A percentile compares a stretch with the other conserved stretches of the same genome.
Conservation (phyloP, 305 asterid species). For the Fraxinus sp. region DNA sequence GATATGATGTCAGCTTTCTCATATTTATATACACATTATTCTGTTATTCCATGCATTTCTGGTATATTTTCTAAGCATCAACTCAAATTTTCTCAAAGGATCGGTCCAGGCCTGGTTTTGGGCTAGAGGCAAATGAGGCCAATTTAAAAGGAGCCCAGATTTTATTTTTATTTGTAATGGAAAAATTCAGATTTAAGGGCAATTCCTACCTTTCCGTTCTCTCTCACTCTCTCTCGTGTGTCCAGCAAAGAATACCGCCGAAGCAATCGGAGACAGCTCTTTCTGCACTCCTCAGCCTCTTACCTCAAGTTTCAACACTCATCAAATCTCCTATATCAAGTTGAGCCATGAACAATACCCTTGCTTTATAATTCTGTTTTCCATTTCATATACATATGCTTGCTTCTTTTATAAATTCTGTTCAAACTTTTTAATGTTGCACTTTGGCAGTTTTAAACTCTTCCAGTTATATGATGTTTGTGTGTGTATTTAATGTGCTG, state of each 20-base stretch:
- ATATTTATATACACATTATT: background rate
- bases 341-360: background rate
- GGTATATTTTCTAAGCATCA: background rate
- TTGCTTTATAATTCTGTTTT: background rate
- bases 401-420: background rate
- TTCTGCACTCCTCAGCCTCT: background rate
- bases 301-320: background rate
- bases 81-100: background rate
- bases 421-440: background rate
- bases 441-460: background rate
- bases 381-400: background rate
- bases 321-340: background rate
- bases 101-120: background rate
- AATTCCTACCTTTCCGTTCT: background rate
- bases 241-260: background rate
- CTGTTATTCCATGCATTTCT: background rate
- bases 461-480: constrained; percentile 1
- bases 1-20: background rate
- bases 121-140: background rate
- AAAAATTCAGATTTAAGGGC: background rate
- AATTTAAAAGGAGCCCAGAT: background rate
- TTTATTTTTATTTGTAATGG: too few relatives aligned
- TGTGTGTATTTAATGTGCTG: background rate
- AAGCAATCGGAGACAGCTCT: background rate
- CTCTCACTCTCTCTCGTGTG: background rate